Conservation (phyloP, 371 early-diverging fungal species). For the Rhizopus delemar region DNA sequence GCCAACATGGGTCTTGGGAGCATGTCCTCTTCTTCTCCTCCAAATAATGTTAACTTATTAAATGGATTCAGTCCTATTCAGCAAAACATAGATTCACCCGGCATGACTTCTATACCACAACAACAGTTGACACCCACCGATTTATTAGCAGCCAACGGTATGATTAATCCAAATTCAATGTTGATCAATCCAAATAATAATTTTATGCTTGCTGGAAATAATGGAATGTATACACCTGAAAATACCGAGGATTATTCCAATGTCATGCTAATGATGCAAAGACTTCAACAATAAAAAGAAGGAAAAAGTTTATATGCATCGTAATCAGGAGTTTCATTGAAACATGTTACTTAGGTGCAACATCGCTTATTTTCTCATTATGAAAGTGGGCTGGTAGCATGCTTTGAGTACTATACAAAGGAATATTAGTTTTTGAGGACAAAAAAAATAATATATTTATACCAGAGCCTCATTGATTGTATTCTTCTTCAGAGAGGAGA, state of each 20-base stretch:
- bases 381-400: no score
- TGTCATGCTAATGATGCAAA: conserved; percentile 46
- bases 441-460: no score
- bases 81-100: conserved; percentile 30
- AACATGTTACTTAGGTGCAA: no score
- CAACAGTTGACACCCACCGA: conserved; percentile 32
- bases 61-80: conserved; percentile 25
- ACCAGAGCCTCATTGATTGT: no score
- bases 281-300: conserved; percentile 35
- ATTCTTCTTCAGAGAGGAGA: no score
- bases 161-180: conserved; percentile 31
- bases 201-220: conserved; percentile 22
- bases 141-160: conserved; percentile 31
- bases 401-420: no score
- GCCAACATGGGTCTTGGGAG: conserved; percentile 16
- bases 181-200: conserved; percentile 32
- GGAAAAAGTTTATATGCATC: no score
- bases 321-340: no score
- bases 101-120: conserved; percentile 28
- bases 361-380: no score
- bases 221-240: conserved; percentile 11
- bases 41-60: conserved; percentile 15
- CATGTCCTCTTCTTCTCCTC: conserved; percentile 9
- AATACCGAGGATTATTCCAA: conserved; percentile 32
- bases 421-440: no score